phyloP scores from a whole-genome alignment of 345 rosid genomes.

The Hypericum perforatum region DNA sequence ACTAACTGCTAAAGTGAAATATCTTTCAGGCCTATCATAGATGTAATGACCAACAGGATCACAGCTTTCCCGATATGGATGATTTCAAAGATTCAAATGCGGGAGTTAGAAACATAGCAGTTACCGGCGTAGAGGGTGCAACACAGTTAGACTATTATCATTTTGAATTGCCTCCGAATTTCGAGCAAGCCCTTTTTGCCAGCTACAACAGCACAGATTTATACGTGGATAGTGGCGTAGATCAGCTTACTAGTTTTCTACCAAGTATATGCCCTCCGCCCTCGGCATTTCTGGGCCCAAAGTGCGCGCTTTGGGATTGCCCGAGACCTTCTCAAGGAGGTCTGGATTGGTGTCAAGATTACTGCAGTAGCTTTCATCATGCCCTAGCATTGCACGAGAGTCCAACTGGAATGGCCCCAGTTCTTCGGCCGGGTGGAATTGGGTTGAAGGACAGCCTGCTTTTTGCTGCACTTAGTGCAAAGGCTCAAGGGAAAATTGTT shows the following conservation, averaged over 20 bases:
- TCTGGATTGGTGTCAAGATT: constrained; percentile 38
- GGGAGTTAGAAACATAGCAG: too few relatives aligned
- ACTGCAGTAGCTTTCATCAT: constrained; percentile 72
- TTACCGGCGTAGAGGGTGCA: too few relatives aligned
- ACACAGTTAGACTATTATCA: too few relatives aligned
- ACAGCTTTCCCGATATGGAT: too few relatives aligned
- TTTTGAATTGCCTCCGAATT: too few relatives aligned
- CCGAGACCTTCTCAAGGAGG: constrained; percentile 68
- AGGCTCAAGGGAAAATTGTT: constrained; percentile 61
- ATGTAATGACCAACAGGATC: too few relatives aligned
- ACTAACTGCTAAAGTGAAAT: too few relatives aligned
- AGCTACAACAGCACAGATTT: constrained; percentile 26
- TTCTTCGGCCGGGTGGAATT: constrained; percentile 67
- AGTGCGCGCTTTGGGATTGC: constrained; percentile 93
- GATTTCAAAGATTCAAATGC: too few relatives aligned
- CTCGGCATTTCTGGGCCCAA: constrained; percentile 75
- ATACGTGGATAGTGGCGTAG: constrained; percentile 20
- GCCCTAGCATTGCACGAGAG: constrained; percentile 53
- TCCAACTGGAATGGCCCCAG: constrained; percentile 51
- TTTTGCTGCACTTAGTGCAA: constrained; percentile 49
- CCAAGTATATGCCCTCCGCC: constrained; percentile 48
- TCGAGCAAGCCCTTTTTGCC: constrained; percentile 20
- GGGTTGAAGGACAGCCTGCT: constrained; percentile 63
- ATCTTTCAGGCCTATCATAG: too few relatives aligned
- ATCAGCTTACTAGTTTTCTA: constrained; percentile 14